phyloP scores from a whole-genome alignment of 352 stramenopile genomes.

The Aphanomyces euteiches region DNA sequence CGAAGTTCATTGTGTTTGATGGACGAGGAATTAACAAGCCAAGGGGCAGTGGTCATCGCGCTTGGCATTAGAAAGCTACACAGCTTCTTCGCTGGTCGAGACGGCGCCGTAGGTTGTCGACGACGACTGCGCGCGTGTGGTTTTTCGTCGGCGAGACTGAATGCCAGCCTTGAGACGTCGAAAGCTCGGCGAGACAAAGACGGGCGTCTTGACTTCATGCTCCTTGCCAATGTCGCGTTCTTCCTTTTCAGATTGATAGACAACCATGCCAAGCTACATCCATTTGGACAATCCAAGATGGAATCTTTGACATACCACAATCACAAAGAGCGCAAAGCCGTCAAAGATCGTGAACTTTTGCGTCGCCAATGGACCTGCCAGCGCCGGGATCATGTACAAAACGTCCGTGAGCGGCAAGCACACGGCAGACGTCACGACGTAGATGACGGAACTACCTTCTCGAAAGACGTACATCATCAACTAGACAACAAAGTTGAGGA shows the following conservation, averaged over 20 bases:
- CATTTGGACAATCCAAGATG: neutral
- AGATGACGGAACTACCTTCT: slow-evolving; percentile 31
- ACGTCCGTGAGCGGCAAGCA: slow-evolving; percentile 28
- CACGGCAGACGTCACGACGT: slow-evolving; percentile 34
- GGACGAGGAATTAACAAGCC: too few species aligned
- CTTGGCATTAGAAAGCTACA: neutral
- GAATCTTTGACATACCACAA: slow-evolving; percentile 10
- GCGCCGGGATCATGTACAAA: slow-evolving; percentile 26
- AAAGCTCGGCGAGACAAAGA: slow-evolving; percentile 36
- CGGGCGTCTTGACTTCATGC: slow-evolving; percentile 22
- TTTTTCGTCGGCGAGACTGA: neutral
- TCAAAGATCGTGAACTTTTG: slow-evolving; percentile 31
- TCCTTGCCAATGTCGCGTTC: slow-evolving; percentile 11
- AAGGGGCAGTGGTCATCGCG: too few species aligned
- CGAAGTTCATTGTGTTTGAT: too few species aligned
- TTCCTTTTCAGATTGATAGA: slow-evolving; percentile 31
- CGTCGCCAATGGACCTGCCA: slow-evolving; percentile 21
- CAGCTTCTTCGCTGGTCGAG: neutral
- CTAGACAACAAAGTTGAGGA: slow-evolving; percentile 9
- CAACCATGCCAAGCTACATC: slow-evolving; percentile 39
- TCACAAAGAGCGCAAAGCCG: slow-evolving; percentile 29
- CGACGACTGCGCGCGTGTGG: neutral
- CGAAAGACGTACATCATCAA: slow-evolving; percentile 35
- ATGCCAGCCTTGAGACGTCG: slow-evolving; percentile 47
- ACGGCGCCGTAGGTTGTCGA: slow-evolving; percentile 17